These are phyloP conservation scores for Russula abietina DNA, from an alignment of 768 basidiomycete species.

Conservation along the genomic window DNA sequence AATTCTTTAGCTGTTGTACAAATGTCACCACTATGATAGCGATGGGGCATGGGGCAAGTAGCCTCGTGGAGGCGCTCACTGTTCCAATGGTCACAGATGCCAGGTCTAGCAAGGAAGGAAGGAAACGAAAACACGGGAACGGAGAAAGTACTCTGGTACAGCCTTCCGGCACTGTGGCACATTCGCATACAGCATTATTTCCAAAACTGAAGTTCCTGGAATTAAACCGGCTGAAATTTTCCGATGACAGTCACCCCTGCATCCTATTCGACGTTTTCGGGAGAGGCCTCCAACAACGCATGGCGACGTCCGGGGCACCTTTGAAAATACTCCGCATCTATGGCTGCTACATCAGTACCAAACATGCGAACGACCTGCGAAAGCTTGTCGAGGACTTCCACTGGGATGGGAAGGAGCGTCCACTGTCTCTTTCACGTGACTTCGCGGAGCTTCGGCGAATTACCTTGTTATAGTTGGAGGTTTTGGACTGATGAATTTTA, in stretches of 20 bases:
- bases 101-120: background rate
- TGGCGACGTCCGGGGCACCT: background rate
- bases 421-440: no score
- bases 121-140: background rate
- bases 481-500: no score
- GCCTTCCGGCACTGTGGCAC: background rate
- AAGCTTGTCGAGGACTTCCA: no score
- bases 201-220: conserved; percentile 1
- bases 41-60: background rate
- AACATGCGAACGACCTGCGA: background rate
- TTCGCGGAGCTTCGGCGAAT: no score
- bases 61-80: conserved; percentile 5
- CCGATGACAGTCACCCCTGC: background rate
- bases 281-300: background rate
- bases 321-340: conserved; percentile 1
- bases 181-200: background rate
- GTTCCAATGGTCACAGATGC: background rate
- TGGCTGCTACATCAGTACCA: background rate
- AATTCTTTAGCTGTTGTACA: conserved; percentile 1
- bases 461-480: no score
- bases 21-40: conserved; percentile 2
- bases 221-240: background rate
- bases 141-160: background rate
- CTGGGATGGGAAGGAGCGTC: no score
- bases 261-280: background rate